These are phyloP conservation scores for Xylaria grammica DNA, from an alignment of 495 filamentous ascomycete species.

Conservation along the genomic window DNA sequence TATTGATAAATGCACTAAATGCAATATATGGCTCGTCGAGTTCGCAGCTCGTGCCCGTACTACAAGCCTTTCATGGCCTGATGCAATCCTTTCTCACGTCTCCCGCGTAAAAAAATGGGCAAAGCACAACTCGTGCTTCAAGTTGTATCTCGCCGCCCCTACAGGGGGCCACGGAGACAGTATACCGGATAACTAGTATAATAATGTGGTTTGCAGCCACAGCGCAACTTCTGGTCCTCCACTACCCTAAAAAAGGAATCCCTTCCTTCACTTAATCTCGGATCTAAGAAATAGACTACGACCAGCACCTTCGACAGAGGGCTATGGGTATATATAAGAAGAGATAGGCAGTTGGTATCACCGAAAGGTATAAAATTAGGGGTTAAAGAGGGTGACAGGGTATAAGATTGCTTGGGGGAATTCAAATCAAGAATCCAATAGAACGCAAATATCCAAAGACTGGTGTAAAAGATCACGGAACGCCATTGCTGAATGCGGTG, in stretches of 20 bases:
- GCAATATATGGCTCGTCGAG: constrained; percentile 7
- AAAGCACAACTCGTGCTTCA: neutral
- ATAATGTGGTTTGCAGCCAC: neutral
- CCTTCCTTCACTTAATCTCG: neutral
- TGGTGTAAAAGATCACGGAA: constrained; percentile 11
- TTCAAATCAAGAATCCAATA: constrained; percentile 1
- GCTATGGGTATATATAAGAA: constrained; percentile 13
- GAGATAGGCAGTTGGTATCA: neutral
- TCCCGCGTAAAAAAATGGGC: neutral
- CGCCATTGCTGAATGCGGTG: constrained; percentile 14
- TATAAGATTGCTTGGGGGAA: neutral
- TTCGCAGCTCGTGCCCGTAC: neutral
- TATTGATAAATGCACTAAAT: constrained; percentile 5
- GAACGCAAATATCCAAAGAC: neutral
- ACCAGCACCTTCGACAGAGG: neutral
- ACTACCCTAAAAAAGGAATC: neutral
- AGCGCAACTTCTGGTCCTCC: neutral
- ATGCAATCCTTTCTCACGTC: neutral
- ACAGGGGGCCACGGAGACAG: neutral
- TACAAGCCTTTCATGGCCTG: neutral
- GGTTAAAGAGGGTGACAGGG: constrained; percentile 5
- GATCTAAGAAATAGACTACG: neutral
- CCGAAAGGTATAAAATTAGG: neutral
- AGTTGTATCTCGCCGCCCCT: neutral
- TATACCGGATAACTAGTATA: neutral